Conservation (phyloP, 345 rosid genomes). For the Raphanus raphanistrum region DNA sequence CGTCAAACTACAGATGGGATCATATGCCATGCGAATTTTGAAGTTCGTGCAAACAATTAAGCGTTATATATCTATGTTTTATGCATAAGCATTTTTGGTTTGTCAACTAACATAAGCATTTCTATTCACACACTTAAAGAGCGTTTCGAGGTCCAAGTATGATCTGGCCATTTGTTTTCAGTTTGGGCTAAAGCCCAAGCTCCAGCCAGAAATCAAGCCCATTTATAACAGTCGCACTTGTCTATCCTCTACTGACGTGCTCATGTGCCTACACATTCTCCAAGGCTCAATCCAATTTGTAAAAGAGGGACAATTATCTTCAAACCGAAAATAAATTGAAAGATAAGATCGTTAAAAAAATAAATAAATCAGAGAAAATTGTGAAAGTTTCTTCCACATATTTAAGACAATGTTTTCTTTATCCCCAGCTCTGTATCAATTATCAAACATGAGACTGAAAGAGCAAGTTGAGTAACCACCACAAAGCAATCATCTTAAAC, state of each 20-base stretch:
- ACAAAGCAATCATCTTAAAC: conserved; percentile 35
- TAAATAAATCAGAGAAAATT: not conserved
- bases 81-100: not conserved
- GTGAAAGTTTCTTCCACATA: conserved; percentile 27
- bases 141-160: not conserved
- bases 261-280: conserved; percentile 15
- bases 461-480: conserved; percentile 30
- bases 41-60: not conserved
- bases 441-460: conserved; percentile 22
- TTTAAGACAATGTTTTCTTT: not conserved
- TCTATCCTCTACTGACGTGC: not conserved
- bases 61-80: not conserved
- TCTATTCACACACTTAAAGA: not conserved
- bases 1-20: not conserved
- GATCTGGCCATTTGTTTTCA: not conserved
- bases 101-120: not conserved
- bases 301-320: conserved; percentile 1
- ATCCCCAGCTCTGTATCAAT: conserved; percentile 14
- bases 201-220: conserved; percentile 11
- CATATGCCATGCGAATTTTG: not conserved
- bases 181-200: conserved; percentile 1
- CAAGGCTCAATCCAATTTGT: conserved; percentile 17
- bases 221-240: not conserved
- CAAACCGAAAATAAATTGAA: conserved; percentile 3
- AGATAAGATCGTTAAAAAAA: not conserved